Percentiles rank a stretch among this genome's conserved stretches.
Conservation (phyloP, 331 rosid genomes). For the Malus hybrid region DNA sequence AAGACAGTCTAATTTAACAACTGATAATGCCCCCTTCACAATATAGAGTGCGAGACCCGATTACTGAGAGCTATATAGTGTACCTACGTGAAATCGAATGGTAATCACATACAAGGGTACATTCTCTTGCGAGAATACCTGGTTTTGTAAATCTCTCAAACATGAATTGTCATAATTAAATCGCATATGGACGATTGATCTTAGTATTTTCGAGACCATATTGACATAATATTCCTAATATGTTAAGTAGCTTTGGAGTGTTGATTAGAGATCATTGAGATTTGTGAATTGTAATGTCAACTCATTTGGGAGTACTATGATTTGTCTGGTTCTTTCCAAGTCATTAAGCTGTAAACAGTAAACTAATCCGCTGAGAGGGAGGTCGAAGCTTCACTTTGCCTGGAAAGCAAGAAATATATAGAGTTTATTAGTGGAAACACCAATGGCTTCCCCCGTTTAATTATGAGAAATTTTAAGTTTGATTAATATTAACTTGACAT, state of each 20-base stretch:
- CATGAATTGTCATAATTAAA: background rate
- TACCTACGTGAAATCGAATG: too few species aligned
- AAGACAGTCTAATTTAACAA: too few species aligned
- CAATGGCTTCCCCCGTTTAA: background rate
- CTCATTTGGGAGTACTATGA: background rate
- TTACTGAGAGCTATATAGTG: too few species aligned
- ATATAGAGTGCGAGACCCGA: too few species aligned
- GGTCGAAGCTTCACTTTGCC: conserved; percentile 9
- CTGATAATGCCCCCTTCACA: too few species aligned
- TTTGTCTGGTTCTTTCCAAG: conserved; percentile 1
- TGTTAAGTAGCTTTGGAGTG: background rate
- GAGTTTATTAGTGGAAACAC: background rate
- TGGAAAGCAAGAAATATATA: conserved; percentile 8
- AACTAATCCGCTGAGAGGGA: background rate
- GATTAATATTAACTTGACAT: background rate
- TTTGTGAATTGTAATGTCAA: conserved; percentile 1
- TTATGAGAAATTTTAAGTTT: too few species aligned
- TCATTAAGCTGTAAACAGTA: background rate
- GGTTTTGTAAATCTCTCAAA: background rate
- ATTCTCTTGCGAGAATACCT: too few species aligned
- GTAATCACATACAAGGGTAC: too few species aligned
- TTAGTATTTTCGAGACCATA: too few species aligned
- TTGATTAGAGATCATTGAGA: background rate
- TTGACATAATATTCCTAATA: too few species aligned
- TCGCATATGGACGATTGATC: rapidly evolving